Evolutionary conservation across 2,329 filamentous ascomycete genomes (phyloP), one percentile per base, ranked within the genome.

Genomic region (Nothophoma quercina): DNA sequence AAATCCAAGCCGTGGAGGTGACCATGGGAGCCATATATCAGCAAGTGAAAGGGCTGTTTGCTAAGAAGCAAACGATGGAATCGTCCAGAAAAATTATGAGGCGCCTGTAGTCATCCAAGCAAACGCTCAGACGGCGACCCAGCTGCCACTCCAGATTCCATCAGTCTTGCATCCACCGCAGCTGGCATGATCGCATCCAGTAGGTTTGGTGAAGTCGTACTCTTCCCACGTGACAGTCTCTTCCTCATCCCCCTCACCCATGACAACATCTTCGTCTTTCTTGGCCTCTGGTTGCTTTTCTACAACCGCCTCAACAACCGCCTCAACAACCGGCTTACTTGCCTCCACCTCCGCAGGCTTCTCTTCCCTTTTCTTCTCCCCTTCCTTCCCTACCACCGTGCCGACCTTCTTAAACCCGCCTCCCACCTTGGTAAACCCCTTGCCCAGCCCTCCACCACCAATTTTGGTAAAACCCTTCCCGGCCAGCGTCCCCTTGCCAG

Each of bases 341-440:
- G 15, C 41, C 22, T 49, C 76, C 22, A 74, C 76, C 22, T 75
- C 50, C n/a, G 22, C 48, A 13, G 25, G n/a, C 40, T 45, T 51
- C 21, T 56, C 50, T 5, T 51, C 57, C 3, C 33, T 48, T 19
- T 38, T 52, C 34, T 55, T 51, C 13, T 54, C 57, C 2, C 26
- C 51, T 19, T 51, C 53, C 33, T 52, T 47, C 16, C 58, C 42
- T 15, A 65, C 67, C 5, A 53, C 57, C n/a, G 65, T 65, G 1
- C 90, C 90, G 1, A 88, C 87, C 69, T 93, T 95, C 76, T 93
- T 89, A 62, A 88, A 86, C 0, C 85, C 83, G 0, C 77, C 76
- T 1, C 60, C 62, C 16, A 49, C 30, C 33, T 45, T 55, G 60
- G 15, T 57, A 9, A 52, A 52, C 0, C 50, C 50, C 25, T 42